Conservation (phyloP, 768 basidiomycete species). For the Auricularia sp. region DNA sequence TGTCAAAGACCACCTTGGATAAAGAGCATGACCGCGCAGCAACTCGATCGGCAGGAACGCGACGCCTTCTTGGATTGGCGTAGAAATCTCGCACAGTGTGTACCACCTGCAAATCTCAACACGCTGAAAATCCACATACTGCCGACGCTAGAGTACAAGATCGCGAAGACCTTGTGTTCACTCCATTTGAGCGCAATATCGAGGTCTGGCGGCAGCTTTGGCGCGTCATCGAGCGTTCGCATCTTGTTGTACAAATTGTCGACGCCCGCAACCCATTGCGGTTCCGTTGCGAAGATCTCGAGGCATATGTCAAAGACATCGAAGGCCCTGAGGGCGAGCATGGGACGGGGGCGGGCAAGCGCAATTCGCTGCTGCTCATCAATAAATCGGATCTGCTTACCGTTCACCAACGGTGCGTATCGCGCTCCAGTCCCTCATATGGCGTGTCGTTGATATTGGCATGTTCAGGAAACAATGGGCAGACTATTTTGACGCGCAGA, state of each 20-base stretch:
- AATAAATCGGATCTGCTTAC: conserved; percentile 95
- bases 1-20: conserved; percentile 69
- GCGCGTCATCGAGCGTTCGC: conserved; percentile 91
- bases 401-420: conserved; percentile 60
- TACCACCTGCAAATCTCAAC: conserved; percentile 10
- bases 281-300: conserved; percentile 88
- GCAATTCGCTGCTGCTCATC: conserved; percentile 73
- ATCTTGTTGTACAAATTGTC: conserved; percentile 90
- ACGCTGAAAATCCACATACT: neutral
- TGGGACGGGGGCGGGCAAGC: conserved; percentile 56
- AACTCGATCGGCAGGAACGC: conserved; percentile 84
- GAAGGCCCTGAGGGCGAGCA: conserved; percentile 74
- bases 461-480: conserved; percentile 69
- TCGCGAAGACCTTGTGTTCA: conserved; percentile 74
- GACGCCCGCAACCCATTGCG: conserved; percentile 90
- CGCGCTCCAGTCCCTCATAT: neutral
- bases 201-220: conserved; percentile 99
- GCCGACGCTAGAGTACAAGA: conserved; percentile 61
- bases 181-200: conserved; percentile 93
- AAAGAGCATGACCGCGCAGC: conserved; percentile 59
- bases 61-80: conserved; percentile 90
- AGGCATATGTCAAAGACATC: conserved; percentile 74
- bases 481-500: conserved; percentile 72
- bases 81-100: conserved; percentile 81
- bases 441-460: neutral